phyloP scores from a whole-genome alignment of 2,329 filamentous ascomycete species.

The Fusarium denticulatum region DNA sequence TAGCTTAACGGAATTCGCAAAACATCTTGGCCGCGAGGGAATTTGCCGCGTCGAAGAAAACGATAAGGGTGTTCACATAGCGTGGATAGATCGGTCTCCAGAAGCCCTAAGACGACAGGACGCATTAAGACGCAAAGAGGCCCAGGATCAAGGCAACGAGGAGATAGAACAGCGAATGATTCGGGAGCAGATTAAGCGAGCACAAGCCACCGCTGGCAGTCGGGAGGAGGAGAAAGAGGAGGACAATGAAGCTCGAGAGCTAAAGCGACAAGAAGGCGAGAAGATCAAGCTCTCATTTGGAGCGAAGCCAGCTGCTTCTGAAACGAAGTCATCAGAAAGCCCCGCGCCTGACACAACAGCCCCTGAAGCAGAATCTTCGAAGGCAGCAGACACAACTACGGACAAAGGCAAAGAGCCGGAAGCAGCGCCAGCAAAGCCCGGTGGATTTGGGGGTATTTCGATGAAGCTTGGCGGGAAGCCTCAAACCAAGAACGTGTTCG shows the following conservation, averaged over 20 bases:
- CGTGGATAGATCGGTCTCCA: conserved; percentile 92
- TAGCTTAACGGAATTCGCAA: conserved; percentile 84
- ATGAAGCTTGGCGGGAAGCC: conserved; percentile 72
- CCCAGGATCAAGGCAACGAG: conserved; percentile 90
- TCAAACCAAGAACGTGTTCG: conserved; percentile 82
- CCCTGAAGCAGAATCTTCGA: conserved; percentile 9
- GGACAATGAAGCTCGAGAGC: conserved; percentile 54
- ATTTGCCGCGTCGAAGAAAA: conserved; percentile 92
- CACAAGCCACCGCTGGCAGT: conserved; percentile 63
- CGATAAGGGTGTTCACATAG: conserved; percentile 83
- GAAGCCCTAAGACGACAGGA: conserved; percentile 85
- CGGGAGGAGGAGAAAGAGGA: conserved; percentile 54
- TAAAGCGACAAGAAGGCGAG: conserved; percentile 75
- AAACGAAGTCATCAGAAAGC: conserved; percentile 26
- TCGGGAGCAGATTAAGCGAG: conserved; percentile 82
- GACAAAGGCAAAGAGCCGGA: conserved; percentile 16
- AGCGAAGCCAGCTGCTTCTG: conserved; percentile 47
- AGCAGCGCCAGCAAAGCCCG: conserved; percentile 46
- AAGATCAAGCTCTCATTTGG: conserved; percentile 79
- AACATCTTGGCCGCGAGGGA: conserved; percentile 84
- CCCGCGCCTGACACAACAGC: conserved; percentile 22
- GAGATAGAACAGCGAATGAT: conserved; percentile 87
- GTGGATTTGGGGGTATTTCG: conserved; percentile 58
- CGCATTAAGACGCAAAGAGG: conserved; percentile 82
- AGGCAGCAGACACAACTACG: neutral